Conservation (phyloP, 768 basidiomycete species). For the Galerina sulciceps region DNA sequence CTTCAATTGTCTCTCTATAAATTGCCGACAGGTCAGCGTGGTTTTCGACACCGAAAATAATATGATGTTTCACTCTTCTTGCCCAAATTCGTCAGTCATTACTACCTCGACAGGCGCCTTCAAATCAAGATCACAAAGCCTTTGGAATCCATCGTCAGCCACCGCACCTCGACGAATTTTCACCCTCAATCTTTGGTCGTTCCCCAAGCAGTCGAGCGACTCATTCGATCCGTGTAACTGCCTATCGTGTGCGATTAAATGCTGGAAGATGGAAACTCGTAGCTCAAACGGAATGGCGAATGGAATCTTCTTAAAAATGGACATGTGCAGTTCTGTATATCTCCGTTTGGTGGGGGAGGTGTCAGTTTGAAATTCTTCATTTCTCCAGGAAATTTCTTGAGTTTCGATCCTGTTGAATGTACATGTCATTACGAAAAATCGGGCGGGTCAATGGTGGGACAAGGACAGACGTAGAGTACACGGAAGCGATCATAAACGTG, state of each 20-base stretch:
- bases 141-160: constrained; percentile 90
- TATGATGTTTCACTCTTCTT: constrained; percentile 63
- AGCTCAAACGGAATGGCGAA: constrained; percentile 93
- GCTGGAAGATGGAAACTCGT: constrained; percentile 86
- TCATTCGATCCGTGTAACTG: constrained; percentile 12
- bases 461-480: constrained; percentile 54
- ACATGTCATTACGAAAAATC: not conserved
- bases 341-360: constrained; percentile 73
- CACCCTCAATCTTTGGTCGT: constrained; percentile 37
- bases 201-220: constrained; percentile 19
- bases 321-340: constrained; percentile 81
- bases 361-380: constrained; percentile 13
- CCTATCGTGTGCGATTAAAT: constrained; percentile 62
- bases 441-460: not conserved
- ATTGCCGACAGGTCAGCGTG: constrained; percentile 6
- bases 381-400: constrained; percentile 14
- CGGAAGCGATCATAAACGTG: constrained; percentile 84
- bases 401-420: constrained; percentile 8
- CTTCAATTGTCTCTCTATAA: constrained; percentile 86
- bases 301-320: constrained; percentile 92
- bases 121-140: constrained; percentile 75
- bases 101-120: constrained; percentile 83
- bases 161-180: constrained; percentile 76
- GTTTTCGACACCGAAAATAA: not conserved
- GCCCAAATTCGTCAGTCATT: constrained; percentile 89